Base-by-base conservation (phyloP, 306 rosid genomes). In the Quercus parvula region DNA sequence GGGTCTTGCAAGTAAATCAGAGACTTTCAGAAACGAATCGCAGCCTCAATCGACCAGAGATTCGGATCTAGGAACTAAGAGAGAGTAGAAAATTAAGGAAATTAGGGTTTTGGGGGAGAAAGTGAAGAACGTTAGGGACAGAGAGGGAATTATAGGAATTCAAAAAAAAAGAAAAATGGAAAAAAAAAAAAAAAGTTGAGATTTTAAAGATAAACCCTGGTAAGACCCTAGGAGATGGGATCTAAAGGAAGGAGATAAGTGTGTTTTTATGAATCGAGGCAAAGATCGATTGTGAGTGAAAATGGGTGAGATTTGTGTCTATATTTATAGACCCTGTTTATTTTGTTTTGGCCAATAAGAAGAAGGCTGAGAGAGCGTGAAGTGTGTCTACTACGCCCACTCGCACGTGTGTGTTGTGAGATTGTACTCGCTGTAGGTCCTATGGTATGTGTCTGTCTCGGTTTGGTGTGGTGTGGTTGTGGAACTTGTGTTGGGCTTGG, bases 251-350 rank as follows among this genome's bases (percentile, higher is more conserved):
- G 70, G 18, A 41, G 28, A 51, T 27, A 55, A 64, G 44, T 30
- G 46, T 41, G 44, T 7, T 1, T 41, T 7, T 41, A 8, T 0
- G 3, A 41, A 8, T 66, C 25, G 75, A 22, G n/a, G 19, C 19
- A 11, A 14, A 61, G 41, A 10, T 83, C 44, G 84, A 76, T 38
- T 38, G 41, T 18, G 76, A 28, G 10, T 55, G 35, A 64, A 24
- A 20, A 0, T 9, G n/a, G 19, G 18, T 44, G 68, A 8, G n/a
- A 0, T n/a, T 27, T 25, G 79, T 75, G 68, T 61, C 54, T 49
- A 70, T 46, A 28, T 72, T 81, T 86, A 86, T 86, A 81, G 85
- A 81, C 74, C 56, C 1, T 24, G 6, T 76, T 71, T 72, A 62
- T n/a, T 64, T 71, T 18, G 8, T 51, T 33, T 58, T 10, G n/a